A percentile compares a stretch with the other conserved stretches of the same genome.
phyloP scores from a whole-genome alignment of 1,139 yeast species.

The Debaryomyces sp. region DNA sequence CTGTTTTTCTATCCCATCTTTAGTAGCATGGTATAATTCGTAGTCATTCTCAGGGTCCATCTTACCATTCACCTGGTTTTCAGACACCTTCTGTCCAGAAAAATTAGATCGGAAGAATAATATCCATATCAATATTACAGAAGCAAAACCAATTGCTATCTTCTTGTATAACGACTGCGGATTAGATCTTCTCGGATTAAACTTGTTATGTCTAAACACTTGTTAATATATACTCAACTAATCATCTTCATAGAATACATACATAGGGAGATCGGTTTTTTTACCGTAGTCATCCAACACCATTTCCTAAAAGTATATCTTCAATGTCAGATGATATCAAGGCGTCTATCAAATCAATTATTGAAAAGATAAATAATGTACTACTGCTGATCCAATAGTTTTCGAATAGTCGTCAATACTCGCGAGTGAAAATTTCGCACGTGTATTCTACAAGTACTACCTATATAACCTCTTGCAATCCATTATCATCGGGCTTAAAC shows the following conservation, averaged over 20 bases:
- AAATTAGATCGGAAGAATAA: conserved; percentile 9
- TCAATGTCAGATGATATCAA: background rate
- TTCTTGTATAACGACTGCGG: conserved; percentile 8
- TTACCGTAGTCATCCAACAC: conserved; percentile 38
- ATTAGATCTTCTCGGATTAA: conserved; percentile 11
- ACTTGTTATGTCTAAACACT: conserved; percentile 11
- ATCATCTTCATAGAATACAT: conserved; percentile 20
- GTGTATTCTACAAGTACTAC: conserved; percentile 6
- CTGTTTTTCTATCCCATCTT: conserved; percentile 33
- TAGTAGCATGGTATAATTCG: conserved; percentile 40
- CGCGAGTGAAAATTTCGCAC: conserved; percentile 5
- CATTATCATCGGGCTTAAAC: conserved; percentile 57
- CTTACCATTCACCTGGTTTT: conserved; percentile 12
- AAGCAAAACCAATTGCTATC: conserved; percentile 8
- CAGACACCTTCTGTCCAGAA: background rate
- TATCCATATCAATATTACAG: conserved; percentile 11
- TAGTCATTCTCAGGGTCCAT: conserved; percentile 14
- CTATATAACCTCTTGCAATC: conserved; percentile 37
- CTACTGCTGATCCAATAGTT: background rate
- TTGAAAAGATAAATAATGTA: background rate
- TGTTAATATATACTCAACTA: conserved; percentile 11
- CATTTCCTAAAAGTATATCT: conserved; percentile 18
- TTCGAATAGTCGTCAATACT: background rate
- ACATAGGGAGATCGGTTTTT: conserved; percentile 52
- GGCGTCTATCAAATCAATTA: background rate